These are phyloP conservation scores for Rhinocladiella mackenziei DNA, from an alignment of 2,329 filamentous ascomycete species.

Conservation along the genomic window DNA sequence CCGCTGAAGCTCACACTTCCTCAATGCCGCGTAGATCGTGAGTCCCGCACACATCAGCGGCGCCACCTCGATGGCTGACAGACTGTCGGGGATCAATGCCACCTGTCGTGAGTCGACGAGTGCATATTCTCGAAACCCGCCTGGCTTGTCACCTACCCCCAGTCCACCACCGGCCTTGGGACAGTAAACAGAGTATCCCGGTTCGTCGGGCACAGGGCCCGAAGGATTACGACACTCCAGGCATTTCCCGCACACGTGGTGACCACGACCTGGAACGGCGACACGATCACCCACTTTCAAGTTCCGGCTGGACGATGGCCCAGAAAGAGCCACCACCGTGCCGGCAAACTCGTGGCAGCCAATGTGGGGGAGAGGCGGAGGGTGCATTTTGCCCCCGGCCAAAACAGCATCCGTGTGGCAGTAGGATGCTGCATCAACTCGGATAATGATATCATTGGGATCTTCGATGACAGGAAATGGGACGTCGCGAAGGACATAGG, in stretches of 20 bases:
- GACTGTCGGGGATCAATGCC: slow-evolving; percentile 26
- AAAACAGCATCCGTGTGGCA: slow-evolving; percentile 45
- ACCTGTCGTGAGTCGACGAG: slow-evolving; percentile 29
- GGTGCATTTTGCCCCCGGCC: slow-evolving; percentile 35
- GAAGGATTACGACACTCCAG: slow-evolving; percentile 12
- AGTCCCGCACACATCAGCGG: slow-evolving; percentile 26
- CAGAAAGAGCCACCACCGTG: slow-evolving; percentile 36
- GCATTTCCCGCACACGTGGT: slow-evolving; percentile 16
- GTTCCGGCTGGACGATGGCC: background rate
- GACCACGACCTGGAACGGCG: slow-evolving; percentile 11
- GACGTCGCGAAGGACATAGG: slow-evolving; percentile 23
- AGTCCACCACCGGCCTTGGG: slow-evolving; percentile 41
- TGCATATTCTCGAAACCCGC: slow-evolving; percentile 30
- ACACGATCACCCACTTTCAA: slow-evolving; percentile 12
- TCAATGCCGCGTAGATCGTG: slow-evolving; percentile 21
- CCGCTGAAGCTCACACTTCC: slow-evolving; percentile 10
- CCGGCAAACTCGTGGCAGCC: slow-evolving; percentile 48
- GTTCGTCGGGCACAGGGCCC: slow-evolving; percentile 11
- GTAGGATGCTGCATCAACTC: slow-evolving; percentile 47
- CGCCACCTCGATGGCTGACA: slow-evolving; percentile 15
- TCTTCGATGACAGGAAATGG: slow-evolving; percentile 40
- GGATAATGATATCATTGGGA: slow-evolving; percentile 44
- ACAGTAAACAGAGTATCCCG: slow-evolving; percentile 43
- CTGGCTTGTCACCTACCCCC: slow-evolving; percentile 41
- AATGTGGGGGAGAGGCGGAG: slow-evolving; percentile 41